A percentile compares a stretch with the other conserved stretches of the same genome.
These are phyloP conservation scores for Aspergillus brunneoviolaceus DNA, from an alignment of 2,329 filamentous ascomycete genomes.

Conservation along the genomic window DNA sequence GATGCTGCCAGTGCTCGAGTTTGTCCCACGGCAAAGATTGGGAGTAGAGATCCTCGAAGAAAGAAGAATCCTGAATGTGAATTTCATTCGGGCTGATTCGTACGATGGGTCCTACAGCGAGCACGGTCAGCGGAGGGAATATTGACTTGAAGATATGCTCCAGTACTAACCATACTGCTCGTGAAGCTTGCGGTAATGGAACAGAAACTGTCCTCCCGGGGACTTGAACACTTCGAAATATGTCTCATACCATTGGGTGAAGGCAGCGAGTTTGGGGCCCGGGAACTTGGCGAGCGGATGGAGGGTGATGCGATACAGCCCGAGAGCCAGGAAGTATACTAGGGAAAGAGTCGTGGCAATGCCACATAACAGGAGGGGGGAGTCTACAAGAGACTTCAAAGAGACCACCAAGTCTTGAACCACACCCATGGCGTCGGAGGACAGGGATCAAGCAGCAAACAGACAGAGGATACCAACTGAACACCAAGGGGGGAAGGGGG, in stretches of 20 bases:
- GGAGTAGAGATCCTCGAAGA: conserved; percentile 18
- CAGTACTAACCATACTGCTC: conserved; percentile 12
- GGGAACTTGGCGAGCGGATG: conserved; percentile 17
- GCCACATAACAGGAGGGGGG: background rate
- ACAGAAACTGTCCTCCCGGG: conserved; percentile 16
- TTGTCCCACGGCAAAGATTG: conserved; percentile 17
- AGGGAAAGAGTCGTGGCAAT: background rate
- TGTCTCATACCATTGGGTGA: conserved; percentile 17
- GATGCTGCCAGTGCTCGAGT: conserved; percentile 11
- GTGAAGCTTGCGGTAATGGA: conserved; percentile 17
- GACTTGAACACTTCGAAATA: conserved; percentile 18
- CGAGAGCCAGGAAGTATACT: conserved; percentile 6
- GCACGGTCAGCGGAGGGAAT: background rate
- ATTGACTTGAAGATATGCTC: background rate
- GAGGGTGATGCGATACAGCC: conserved; percentile 12
- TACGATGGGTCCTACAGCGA: conserved; percentile 14
- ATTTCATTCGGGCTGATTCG: conserved; percentile 20
- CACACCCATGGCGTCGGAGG: background rate
- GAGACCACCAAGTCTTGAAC: background rate
- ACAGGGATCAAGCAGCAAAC: background rate
- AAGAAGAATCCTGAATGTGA: conserved; percentile 15
- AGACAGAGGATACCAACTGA: background rate
- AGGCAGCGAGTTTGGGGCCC: conserved; percentile 14
- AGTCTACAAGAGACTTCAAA: background rate
- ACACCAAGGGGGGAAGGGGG: background rate